A percentile compares a stretch with the other conserved stretches of the same genome.
These are phyloP conservation scores for Mucor indicus DNA, from an alignment of 371 early-diverging fungal genomes.

Conservation along the genomic window DNA sequence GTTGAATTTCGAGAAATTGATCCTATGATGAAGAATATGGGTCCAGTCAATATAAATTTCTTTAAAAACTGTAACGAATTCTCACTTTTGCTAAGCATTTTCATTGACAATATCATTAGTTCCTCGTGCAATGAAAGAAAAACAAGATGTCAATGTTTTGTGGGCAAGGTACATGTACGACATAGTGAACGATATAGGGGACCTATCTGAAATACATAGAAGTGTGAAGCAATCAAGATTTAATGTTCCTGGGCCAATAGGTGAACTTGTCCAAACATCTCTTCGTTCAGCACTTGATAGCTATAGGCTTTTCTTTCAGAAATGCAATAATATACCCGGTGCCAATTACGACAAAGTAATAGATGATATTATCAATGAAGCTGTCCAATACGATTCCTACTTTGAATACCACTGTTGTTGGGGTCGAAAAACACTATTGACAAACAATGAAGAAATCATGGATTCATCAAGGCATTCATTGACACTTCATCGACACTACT, in stretches of 20 bases:
- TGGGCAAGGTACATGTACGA: constrained; percentile 25
- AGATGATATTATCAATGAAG: constrained; percentile 14
- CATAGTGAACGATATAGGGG: constrained; percentile 14
- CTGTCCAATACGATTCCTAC: constrained; percentile 22
- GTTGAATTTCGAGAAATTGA: constrained; percentile 55
- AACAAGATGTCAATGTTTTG: constrained; percentile 22
- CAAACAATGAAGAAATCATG: background rate
- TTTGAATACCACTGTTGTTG: constrained; percentile 34
- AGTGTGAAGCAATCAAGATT: constrained; percentile 18
- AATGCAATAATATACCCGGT: background rate
- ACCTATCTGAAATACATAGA: constrained; percentile 31
- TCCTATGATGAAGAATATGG: constrained; percentile 41
- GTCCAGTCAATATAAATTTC: constrained; percentile 30
- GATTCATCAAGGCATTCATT: no score
- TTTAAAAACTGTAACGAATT: constrained; percentile 18
- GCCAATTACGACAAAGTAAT: background rate
- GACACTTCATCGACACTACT: no score
- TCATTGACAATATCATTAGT: no score
- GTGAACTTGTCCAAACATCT: constrained; percentile 11
- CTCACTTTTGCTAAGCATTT: no score
- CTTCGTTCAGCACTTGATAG: constrained; percentile 14
- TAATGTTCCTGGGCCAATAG: constrained; percentile 16
- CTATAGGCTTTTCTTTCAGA: constrained; percentile 12
- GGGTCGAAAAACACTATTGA: constrained; percentile 33
- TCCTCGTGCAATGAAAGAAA: constrained; percentile 11